Evolutionary conservation across 805 yeast species (phyloP).

Genomic region (Yarrowia osloensis): DNA sequence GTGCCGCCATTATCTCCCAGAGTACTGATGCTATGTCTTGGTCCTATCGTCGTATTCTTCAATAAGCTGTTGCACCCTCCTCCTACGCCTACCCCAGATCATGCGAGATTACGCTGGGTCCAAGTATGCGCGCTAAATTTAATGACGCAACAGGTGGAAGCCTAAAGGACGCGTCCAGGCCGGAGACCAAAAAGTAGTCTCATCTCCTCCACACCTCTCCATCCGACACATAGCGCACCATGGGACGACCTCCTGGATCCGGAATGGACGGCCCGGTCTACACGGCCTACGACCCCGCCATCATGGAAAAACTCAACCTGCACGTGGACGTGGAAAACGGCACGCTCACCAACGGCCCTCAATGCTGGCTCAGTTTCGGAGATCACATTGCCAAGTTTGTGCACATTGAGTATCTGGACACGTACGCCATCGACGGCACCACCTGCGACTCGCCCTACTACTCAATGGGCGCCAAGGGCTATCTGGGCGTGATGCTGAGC

Average conservation of each 20-base stretch:
- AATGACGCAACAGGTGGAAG: constrained; percentile 9
- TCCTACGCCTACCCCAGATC: constrained; percentile 16
- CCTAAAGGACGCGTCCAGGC: constrained; percentile 5
- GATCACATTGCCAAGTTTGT: constrained; percentile 33
- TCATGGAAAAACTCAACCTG: constrained; percentile 35
- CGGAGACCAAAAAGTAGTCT: neutral
- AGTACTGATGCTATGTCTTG: no score
- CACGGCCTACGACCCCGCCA: constrained; percentile 35
- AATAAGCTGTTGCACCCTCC: no score
- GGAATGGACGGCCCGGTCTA: constrained; percentile 34
- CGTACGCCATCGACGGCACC: constrained; percentile 33
- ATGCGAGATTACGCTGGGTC: constrained; percentile 21
- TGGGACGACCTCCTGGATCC: constrained; percentile 22
- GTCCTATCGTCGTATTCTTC: no score
- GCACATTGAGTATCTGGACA: constrained; percentile 19
- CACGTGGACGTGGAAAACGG: constrained; percentile 38
- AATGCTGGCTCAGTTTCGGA: constrained; percentile 39
- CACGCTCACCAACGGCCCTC: constrained; percentile 39
- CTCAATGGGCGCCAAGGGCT: constrained; percentile 37
- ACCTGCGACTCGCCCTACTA: constrained; percentile 37
- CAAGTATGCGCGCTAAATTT: constrained; percentile 26
- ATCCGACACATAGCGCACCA: neutral
- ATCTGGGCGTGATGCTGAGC: constrained; percentile 37
- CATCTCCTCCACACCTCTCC: neutral
- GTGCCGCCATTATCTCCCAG: no score